Evolutionary conservation across 768 basidiomycete genomes (phyloP).

Genomic region (Tulasnella sp.): DNA sequence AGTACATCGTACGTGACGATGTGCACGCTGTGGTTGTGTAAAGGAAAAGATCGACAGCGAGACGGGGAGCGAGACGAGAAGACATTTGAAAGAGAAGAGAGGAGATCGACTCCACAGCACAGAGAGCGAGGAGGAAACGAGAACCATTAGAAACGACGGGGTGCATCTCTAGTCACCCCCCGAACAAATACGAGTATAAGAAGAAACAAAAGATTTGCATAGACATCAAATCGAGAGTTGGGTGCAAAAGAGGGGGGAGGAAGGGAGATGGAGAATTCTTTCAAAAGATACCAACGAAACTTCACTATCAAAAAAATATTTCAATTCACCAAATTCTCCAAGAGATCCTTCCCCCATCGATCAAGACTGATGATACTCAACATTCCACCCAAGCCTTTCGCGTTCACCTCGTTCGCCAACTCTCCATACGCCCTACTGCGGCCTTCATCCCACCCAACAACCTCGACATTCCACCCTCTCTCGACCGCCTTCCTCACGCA

Average conservation of each 20-base stretch:
- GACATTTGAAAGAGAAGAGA: no score
- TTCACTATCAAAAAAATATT: constrained; percentile 22
- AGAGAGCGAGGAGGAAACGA: not conserved
- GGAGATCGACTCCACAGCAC: not conserved
- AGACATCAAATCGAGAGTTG: not conserved
- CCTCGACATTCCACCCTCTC: constrained; percentile 88
- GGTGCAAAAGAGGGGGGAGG: not conserved
- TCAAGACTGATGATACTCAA: constrained; percentile 48
- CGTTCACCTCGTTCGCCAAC: constrained; percentile 31
- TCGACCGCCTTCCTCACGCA: constrained; percentile 76
- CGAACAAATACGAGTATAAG: not conserved
- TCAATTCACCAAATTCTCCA: not conserved
- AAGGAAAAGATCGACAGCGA: not conserved
- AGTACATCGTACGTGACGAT: not conserved
- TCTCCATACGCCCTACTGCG: constrained; percentile 63
- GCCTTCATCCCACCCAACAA: constrained; percentile 85
- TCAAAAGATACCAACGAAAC: not conserved
- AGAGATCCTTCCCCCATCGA: constrained; percentile 48
- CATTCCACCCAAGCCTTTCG: constrained; percentile 30
- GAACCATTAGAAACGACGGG: not conserved
- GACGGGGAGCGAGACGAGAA: not conserved
- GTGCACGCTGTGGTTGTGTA: not conserved
- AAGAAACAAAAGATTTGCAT: not conserved
- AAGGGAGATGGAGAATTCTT: not conserved
- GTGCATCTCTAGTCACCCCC: not conserved